A percentile compares a stretch with the other conserved stretches of the same genome.
Evolutionary conservation across 495 filamentous ascomycete genomes (phyloP).

Genomic region (Neurospora tetraspora): DNA sequence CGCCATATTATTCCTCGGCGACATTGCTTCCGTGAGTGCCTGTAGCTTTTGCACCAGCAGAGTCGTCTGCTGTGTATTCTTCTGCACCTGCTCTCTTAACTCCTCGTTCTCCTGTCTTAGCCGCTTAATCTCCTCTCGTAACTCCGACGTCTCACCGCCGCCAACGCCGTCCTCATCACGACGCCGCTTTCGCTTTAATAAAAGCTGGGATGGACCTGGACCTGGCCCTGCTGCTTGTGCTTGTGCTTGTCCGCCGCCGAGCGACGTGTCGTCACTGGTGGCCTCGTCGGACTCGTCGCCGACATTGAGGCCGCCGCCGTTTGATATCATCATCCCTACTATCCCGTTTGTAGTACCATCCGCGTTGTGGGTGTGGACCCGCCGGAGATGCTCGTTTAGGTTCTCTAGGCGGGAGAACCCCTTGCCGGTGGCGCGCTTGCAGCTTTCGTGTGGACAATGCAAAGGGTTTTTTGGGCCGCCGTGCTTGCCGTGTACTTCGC

Average conservation of each 20-base stretch:
- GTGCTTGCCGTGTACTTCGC: slow-evolving; percentile 83
- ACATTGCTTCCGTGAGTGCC: slow-evolving; percentile 12
- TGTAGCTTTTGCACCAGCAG: slow-evolving; percentile 21
- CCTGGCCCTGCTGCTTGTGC: background rate
- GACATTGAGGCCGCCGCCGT: background rate
- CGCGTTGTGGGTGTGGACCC: slow-evolving; percentile 52
- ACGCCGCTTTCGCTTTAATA: background rate
- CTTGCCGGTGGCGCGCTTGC: slow-evolving; percentile 65
- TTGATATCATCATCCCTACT: background rate
- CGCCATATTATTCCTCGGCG: background rate
- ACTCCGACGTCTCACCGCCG: slow-evolving; percentile 6
- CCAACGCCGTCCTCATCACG: slow-evolving; percentile 6
- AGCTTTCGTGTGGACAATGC: slow-evolving; percentile 68
- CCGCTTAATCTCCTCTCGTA: slow-evolving; percentile 31
- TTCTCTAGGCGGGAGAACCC: slow-evolving; percentile 85
- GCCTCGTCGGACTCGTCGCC: slow-evolving; percentile 23
- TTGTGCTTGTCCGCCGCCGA: slow-evolving; percentile 17
- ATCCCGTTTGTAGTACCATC: slow-evolving; percentile 3
- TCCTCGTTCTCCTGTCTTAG: slow-evolving; percentile 29
- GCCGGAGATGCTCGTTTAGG: slow-evolving; percentile 74
- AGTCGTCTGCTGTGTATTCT: slow-evolving; percentile 18
- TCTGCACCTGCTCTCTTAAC: slow-evolving; percentile 23
- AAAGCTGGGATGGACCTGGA: background rate
- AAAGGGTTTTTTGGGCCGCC: slow-evolving; percentile 70
- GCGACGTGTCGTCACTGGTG: slow-evolving; percentile 17